A percentile compares a stretch with the other conserved stretches of the same genome.
phyloP scores from a whole-genome alignment of 129 eudicot species.

The Tagetes patula region DNA sequence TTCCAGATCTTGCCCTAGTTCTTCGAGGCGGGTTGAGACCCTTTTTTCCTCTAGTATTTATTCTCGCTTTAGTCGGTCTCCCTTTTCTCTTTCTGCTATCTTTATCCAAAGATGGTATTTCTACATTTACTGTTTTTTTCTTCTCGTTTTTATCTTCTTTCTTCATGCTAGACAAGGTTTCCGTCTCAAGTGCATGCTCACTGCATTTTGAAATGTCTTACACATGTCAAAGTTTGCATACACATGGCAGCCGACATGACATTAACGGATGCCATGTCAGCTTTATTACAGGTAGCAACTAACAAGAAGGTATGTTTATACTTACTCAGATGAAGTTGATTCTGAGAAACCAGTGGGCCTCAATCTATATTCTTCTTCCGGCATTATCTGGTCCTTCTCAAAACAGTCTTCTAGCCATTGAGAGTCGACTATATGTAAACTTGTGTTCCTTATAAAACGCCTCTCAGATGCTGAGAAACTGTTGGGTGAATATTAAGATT shows the following conservation, averaged over 20 bases:
- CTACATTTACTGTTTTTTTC: slow-evolving; percentile 28
- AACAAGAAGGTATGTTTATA: slow-evolving; percentile 6
- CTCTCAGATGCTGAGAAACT: slow-evolving; percentile 68
- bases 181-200: slow-evolving; percentile 24
- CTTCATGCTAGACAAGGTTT: slow-evolving; percentile 26
- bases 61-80: slow-evolving; percentile 42
- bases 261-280: slow-evolving; percentile 12
- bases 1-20: slow-evolving; percentile 49
- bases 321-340: slow-evolving; percentile 46
- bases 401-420: slow-evolving; percentile 84
- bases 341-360: slow-evolving; percentile 49
- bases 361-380: slow-evolving; percentile 57
- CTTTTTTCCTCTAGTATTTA: slow-evolving; percentile 33
- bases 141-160: slow-evolving; percentile 27
- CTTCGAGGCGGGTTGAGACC: slow-evolving; percentile 52
- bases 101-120: slow-evolving; percentile 24
- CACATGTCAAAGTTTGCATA: not conserved
- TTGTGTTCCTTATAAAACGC: slow-evolving; percentile 39
- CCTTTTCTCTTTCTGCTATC: slow-evolving; percentile 48
- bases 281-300: slow-evolving; percentile 2
- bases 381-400: slow-evolving; percentile 51
- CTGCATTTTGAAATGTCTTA: slow-evolving; percentile 26
- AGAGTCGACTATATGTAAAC: slow-evolving; percentile 61
- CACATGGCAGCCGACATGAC: slow-evolving; percentile 2
- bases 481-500: slow-evolving; percentile 24